Evolutionary conservation across 768 basidiomycete genomes (phyloP), one percentile per base, ranked within the genome.

Genomic region (Lentinula aciculospora): DNA sequence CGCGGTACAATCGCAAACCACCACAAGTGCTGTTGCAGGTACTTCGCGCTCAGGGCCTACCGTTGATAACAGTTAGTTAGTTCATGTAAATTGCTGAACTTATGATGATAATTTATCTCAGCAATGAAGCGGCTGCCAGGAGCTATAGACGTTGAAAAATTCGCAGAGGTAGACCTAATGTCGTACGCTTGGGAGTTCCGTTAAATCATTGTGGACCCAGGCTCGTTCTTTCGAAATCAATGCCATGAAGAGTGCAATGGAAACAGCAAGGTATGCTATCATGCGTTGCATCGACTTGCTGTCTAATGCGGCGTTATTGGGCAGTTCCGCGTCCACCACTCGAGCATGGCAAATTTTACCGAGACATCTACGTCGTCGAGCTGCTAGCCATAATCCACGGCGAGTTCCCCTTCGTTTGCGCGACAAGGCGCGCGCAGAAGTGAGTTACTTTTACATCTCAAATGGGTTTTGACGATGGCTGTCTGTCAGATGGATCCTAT

Each of bases 321-420:
- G 4, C 60, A 94, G 92, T 56, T 77, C 78, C 7, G 81, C 79
- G 62, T 81, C 88, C 15, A 90, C 89, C 0, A 85, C 89, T 57
- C 79, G 94, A 58, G 90, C 85, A 4, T 99, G 95, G 85, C 96
- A 99, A 71, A 85, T 89, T 9, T 80, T 98, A 6, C 96, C 96
- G 10, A 83, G 96, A 17, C 92, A 94, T 71, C 79, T 99, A 23
- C 83, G 97, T 28, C 81, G 96, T 45, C 79, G 96, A 66, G 96
- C 96, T 10, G 96, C 97, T 2, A 94, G 92, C 65, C 96, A 98
- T 69, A 89, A 98, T 69, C 86, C 94, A 23, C 86, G 93, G 3
- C 84, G 95, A 10, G 92, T 99, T 29, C 96, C 96, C 1, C 68
- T 81, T n/a, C 80, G 89, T 17, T 75, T 98, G 29, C 81, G 95